Evolutionary conservation across 2,329 filamentous ascomycete species (phyloP), one percentile per base, ranked within the genome.

Genomic region (Aspergillus pseudotamarii): DNA sequence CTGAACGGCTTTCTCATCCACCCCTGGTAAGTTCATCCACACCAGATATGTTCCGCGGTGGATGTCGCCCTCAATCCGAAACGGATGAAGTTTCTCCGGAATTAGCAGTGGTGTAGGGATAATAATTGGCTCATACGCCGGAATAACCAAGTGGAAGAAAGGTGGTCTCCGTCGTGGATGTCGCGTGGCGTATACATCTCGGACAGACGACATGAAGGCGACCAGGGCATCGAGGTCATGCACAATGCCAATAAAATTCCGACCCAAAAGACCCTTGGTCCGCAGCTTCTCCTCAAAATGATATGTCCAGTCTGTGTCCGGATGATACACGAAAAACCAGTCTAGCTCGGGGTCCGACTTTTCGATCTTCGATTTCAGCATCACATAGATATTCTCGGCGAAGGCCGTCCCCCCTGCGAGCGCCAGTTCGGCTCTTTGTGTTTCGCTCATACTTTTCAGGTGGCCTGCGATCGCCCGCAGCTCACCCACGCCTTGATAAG

Each of bases 301-400:
- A 26, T 59, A 51, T 16, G 58, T 59, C 58, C 58, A 59, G 48
- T 53, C 46, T 26, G 58, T 59, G 48, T 59, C 58, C 26, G 58
- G 58, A 45, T 59, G 58, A 12, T 54, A 59, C 30, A 59, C 58
- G 34, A 59, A 59, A 14, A 41, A 59, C 58, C 58, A 59, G 36
- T 41, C 58, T 11, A 55, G 51, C 30, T 51, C 36, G 36, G 14
- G n/a, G 23, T 50, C n/a, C 48, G 58, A 54, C 21, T 51, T 59
- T 12, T 51, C 58, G 36, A 59, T 54, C 58, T 53, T 53, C 14
- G 48, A 53, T 41, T 53, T 53, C 32, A 59, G 21, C 58, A 59
- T 59, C 26, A 53, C 36, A 19, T 59, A 59, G 26, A 59, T 51
- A n/a, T 53, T 53, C 19, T 59, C 58, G 2, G 58, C 58, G 19